A percentile compares a stretch with the other conserved stretches of the same genome.
phyloP scores from a whole-genome alignment of 2,329 filamentous ascomycete genomes.

The Lachnum nothofagi region DNA sequence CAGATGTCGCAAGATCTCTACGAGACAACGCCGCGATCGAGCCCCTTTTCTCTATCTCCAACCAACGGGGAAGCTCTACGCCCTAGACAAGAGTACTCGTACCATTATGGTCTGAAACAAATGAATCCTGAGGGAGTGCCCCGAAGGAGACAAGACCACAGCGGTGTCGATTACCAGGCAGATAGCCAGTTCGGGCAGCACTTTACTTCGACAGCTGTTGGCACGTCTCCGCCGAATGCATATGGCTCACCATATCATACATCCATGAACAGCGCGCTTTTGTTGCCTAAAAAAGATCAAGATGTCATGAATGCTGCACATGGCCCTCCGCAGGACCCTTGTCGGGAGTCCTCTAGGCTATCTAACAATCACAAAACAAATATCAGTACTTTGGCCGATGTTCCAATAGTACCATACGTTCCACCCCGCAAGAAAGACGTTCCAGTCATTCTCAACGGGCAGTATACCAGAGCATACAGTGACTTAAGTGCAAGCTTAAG shows the following conservation, averaged over 20 bases:
- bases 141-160: background rate
- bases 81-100: background rate
- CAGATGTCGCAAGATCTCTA: too few relatives aligned
- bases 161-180: background rate
- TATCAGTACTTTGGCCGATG: background rate
- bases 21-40: too few relatives aligned
- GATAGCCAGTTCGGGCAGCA: background rate
- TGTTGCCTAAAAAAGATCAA: too few relatives aligned
- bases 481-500: background rate
- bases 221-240: background rate
- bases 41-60: background rate
- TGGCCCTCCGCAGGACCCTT: background rate
- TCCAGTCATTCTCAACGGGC: background rate
- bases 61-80: background rate
- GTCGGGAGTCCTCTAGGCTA: background rate
- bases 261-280: too few relatives aligned
- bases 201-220: background rate
- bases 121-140: background rate
- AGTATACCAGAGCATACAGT: background rate
- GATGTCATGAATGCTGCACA: background rate
- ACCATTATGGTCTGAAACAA: background rate
- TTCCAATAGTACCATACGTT: background rate
- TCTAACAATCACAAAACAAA: background rate
- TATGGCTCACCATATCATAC: too few relatives aligned
- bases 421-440: background rate